A percentile compares a stretch with the other conserved stretches of the same genome.
Conservation (phyloP, 176 grass and related monocot genomes). For the Triticum dicoccoides region DNA sequence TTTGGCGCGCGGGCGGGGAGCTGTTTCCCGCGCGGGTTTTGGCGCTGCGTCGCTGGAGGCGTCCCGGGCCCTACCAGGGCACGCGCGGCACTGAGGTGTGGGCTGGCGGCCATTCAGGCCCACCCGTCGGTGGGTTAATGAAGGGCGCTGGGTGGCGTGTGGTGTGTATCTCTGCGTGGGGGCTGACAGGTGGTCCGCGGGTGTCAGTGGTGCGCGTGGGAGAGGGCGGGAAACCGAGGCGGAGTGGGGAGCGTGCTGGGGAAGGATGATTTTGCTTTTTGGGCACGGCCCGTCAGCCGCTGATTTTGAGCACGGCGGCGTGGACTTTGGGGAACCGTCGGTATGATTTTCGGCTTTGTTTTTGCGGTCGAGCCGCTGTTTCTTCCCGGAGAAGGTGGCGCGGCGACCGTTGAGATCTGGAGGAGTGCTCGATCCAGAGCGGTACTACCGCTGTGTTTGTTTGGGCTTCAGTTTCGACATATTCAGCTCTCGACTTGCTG, state of each 20-base stretch:
- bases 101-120: too few species aligned
- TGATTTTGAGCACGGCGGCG: not conserved
- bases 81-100: not conserved
- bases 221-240: not conserved
- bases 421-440: too few species aligned
- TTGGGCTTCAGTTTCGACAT: too few species aligned
- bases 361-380: not conserved
- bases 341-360: not conserved
- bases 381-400: not conserved
- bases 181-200: not conserved
- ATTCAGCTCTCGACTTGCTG: too few species aligned
- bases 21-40: conserved; percentile 44
- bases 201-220: not conserved
- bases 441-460: too few species aligned
- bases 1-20: conserved; percentile 30
- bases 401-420: not conserved
- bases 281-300: too few species aligned
- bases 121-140: not conserved
- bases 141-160: too few species aligned
- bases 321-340: not conserved
- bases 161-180: too few species aligned
- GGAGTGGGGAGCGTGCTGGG: too few species aligned
- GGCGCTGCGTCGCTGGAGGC: not conserved
- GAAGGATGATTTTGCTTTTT: not conserved
- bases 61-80: too few species aligned